Base-by-base conservation (phyloP, 163 green algal genomes). In the Volvox carteri region DNA sequence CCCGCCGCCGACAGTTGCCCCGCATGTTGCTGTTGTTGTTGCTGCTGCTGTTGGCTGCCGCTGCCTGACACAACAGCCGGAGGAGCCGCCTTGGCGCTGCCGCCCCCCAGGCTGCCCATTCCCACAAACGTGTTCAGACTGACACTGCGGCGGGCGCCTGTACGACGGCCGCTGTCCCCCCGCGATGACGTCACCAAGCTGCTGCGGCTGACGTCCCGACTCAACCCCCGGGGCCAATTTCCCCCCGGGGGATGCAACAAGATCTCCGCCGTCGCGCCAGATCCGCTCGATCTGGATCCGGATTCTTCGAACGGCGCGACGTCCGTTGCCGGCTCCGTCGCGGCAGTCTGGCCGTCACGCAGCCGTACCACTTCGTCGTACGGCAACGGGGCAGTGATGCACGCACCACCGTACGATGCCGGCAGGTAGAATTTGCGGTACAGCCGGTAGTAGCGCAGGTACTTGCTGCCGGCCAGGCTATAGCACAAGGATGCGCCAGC, bases 381-480 rank as follows among this genome's bases (percentile, higher is more conserved):
- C 3, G 81, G 81, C 33, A 87, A 1, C 0, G 81, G 81, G 23
- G 75, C 37, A 2, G 46, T 42, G 21, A 87, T 33, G 33, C 46
- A 80, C 16, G 33, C 35, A 12, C 39, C 35, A 23, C 65, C 81
- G 65, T 87, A 87, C 44, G 46, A 42, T 21, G 65, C 46, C 65
- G 81, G 81, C 21, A 79, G 65, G 46, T 72, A 72, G 19, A 87
- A 46, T 46, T 56, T 79, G 30, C 81, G 65, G 62, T 87, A 79
- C 81, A 87, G 35, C 35, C 81, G 30, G 62, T 87, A 87, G 41
- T 18, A 58, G 23, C 42, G 18, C 21, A 44, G 18, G 65, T 87
- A 39, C 25, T 72, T 70, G 65, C 65, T 46, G 1, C 33, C 35
- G 9, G 30, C 3, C 7, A 72, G 0, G 46, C 18, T 42, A 33